Percentiles rank a stretch among this genome's conserved stretches.
phyloP scores from a whole-genome alignment of 1,284 basidiomycete species.

The Ustilago esculenta region DNA sequence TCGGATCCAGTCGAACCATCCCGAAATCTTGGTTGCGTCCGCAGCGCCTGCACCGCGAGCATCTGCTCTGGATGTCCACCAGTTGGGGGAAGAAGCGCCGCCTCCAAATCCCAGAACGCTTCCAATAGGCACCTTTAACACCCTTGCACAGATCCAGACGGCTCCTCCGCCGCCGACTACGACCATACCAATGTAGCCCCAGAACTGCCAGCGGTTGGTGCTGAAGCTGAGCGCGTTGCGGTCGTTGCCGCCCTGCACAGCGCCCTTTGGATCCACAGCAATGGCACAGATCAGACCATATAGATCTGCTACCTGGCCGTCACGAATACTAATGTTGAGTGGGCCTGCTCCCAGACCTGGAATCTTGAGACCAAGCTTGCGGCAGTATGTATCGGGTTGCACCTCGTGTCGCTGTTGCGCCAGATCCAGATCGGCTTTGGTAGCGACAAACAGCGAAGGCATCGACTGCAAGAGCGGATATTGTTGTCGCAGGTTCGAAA shows the following conservation, averaged over 20 bases:
- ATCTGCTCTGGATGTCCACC: slow-evolving; percentile 32
- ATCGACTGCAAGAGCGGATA: slow-evolving; percentile 87
- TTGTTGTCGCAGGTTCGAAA: slow-evolving; percentile 92
- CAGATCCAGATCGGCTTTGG: slow-evolving; percentile 95
- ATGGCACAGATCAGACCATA: slow-evolving; percentile 85
- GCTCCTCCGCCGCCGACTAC: slow-evolving; percentile 43
- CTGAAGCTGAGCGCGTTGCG: slow-evolving; percentile 45
- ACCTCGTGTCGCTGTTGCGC: slow-evolving; percentile 87
- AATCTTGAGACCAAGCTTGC: slow-evolving; percentile 62
- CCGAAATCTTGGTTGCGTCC: slow-evolving; percentile 28
- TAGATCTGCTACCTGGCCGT: slow-evolving; percentile 85
- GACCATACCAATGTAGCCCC: slow-evolving; percentile 44
- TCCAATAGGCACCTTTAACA: slow-evolving; percentile 43
- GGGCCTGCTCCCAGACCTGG: slow-evolving; percentile 60
- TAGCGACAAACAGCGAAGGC: slow-evolving; percentile 96
- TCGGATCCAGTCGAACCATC: slow-evolving; percentile 47
- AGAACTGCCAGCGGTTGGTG: slow-evolving; percentile 43
- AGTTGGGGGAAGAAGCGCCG: slow-evolving; percentile 5
- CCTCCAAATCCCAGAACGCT: slow-evolving; percentile 40
- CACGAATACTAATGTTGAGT: slow-evolving; percentile 72
- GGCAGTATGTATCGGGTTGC: slow-evolving; percentile 89
- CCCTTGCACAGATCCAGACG: slow-evolving; percentile 37
- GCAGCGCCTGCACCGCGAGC: slow-evolving; percentile 12
- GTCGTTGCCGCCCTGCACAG: slow-evolving; percentile 51
- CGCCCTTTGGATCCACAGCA: slow-evolving; percentile 69